phyloP scores from a whole-genome alignment of 2,329 filamentous ascomycete genomes.

The Neonectria coccinea region DNA sequence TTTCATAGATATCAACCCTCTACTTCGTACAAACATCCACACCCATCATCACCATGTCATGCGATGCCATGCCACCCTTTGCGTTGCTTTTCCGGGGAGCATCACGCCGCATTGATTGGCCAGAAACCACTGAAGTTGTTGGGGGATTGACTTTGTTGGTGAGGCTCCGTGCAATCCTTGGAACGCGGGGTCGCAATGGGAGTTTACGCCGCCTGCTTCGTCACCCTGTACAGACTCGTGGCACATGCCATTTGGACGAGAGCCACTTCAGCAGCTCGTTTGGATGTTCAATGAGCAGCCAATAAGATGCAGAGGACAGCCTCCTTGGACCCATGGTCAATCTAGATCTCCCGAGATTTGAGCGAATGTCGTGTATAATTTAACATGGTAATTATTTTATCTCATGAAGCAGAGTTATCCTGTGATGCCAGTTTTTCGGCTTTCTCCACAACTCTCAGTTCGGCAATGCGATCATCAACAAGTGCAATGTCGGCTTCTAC shows the following conservation, averaged over 20 bases:
- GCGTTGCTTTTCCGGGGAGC: constrained; percentile 14
- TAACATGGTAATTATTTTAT: constrained; percentile 5
- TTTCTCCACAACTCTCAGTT: constrained; percentile 42
- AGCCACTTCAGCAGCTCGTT: constrained; percentile 12
- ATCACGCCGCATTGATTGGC: constrained; percentile 14
- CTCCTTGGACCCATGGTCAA: not conserved
- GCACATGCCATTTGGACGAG: constrained; percentile 19
- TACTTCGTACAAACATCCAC: not conserved
- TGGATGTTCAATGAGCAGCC: not conserved
- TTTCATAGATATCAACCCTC: constrained; percentile 4
- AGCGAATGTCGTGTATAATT: not conserved
- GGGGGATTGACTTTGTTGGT: constrained; percentile 26
- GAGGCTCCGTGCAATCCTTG: constrained; percentile 27
- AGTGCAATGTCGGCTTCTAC: constrained; percentile 83
- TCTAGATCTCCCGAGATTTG: constrained; percentile 1
- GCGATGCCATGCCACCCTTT: constrained; percentile 10
- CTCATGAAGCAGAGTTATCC: constrained; percentile 23
- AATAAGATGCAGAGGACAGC: constrained; percentile 9
- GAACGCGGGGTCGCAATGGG: constrained; percentile 19
- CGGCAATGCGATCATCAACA: constrained; percentile 78
- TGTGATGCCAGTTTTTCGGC: constrained; percentile 23
- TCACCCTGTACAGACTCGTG: constrained; percentile 20
- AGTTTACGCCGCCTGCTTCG: constrained; percentile 5
- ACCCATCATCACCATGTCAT: constrained; percentile 15
- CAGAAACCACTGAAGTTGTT: constrained; percentile 22